A percentile compares a stretch with the other conserved stretches of the same genome.
Conservation (phyloP, 495 filamentous ascomycete species). For the Aspergillus nanangensis region DNA sequence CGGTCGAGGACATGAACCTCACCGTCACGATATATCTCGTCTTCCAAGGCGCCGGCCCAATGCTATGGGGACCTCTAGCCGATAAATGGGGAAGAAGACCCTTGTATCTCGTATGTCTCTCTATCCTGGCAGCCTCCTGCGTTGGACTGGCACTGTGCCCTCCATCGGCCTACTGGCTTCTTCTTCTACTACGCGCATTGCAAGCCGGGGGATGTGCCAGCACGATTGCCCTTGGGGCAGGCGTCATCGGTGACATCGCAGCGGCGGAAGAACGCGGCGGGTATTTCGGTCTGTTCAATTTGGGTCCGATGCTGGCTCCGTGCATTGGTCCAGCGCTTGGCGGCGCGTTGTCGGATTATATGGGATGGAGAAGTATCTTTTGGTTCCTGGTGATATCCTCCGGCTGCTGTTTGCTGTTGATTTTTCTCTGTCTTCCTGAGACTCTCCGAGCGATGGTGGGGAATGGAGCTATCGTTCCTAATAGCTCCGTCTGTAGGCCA, state of each 20-base stretch:
- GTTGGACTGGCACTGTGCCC: conserved; percentile 46
- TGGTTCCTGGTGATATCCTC: conserved; percentile 66
- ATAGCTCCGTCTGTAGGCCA: too few species aligned
- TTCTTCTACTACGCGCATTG: conserved; percentile 45
- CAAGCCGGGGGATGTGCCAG: conserved; percentile 47
- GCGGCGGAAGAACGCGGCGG: conserved; percentile 39
- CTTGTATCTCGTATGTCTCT: conserved; percentile 41
- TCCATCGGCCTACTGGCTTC: conserved; percentile 42
- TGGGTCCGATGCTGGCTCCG: conserved; percentile 38
- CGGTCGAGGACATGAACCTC: conserved; percentile 30
- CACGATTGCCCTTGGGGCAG: conserved; percentile 37
- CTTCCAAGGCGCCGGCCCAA: conserved; percentile 47
- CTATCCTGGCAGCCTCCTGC: conserved; percentile 43
- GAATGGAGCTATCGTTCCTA: too few species aligned
- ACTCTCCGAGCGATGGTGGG: conserved; percentile 44
- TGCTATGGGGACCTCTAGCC: conserved; percentile 43
- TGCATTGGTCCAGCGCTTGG: conserved; percentile 60
- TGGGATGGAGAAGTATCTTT: conserved; percentile 70
- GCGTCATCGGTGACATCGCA: conserved; percentile 36
- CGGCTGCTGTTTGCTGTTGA: conserved; percentile 30
- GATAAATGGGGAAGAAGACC: conserved; percentile 46
- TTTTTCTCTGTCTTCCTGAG: conserved; percentile 38
- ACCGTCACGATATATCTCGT: conserved; percentile 38
- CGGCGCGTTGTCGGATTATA: conserved; percentile 57
- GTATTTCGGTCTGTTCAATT: conserved; percentile 35